phyloP scores from a whole-genome alignment of 768 basidiomycete genomes.

The Dacryopinax spathularia region DNA sequence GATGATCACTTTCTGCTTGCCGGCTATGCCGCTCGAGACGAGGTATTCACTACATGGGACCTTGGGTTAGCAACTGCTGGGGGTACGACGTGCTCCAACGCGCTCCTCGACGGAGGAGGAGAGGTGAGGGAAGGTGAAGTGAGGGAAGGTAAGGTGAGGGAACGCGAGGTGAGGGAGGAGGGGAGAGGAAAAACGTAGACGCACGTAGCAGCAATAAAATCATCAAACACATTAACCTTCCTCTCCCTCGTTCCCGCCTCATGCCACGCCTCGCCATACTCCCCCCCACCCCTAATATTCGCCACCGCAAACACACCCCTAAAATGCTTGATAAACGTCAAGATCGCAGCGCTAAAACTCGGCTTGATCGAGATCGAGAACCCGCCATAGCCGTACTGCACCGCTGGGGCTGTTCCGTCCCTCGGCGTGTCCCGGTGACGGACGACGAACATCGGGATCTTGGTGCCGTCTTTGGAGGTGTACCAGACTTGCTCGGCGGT shows the following conservation, averaged over 20 bases:
- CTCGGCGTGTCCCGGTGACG: constrained; percentile 52
- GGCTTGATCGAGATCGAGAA: constrained; percentile 59
- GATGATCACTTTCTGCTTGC: constrained; percentile 54
- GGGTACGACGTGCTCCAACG: no score
- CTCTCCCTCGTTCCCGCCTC: constrained; percentile 51
- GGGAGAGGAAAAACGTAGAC: constrained; percentile 15
- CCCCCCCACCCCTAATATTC: constrained; percentile 43
- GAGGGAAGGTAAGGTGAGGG: no score
- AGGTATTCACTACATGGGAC: constrained; percentile 45
- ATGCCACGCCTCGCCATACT: constrained; percentile 83
- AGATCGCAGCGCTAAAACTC: constrained; percentile 52
- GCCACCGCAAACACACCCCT: constrained; percentile 48
- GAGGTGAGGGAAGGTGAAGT: not conserved
- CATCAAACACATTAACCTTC: constrained; percentile 68
- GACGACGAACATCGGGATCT: constrained; percentile 75
- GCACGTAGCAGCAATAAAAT: constrained; percentile 71
- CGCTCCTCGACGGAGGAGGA: no score
- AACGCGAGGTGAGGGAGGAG: no score
- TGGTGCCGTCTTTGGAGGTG: constrained; percentile 61
- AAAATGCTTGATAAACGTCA: constrained; percentile 61
- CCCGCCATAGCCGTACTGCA: constrained; percentile 80
- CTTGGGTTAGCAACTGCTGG: not conserved
- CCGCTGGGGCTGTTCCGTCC: constrained; percentile 60
- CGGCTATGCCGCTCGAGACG: constrained; percentile 55
- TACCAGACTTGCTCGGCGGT: constrained; percentile 67